Conservation (phyloP, 768 basidiomycete species). For the Serendipita sp. region DNA sequence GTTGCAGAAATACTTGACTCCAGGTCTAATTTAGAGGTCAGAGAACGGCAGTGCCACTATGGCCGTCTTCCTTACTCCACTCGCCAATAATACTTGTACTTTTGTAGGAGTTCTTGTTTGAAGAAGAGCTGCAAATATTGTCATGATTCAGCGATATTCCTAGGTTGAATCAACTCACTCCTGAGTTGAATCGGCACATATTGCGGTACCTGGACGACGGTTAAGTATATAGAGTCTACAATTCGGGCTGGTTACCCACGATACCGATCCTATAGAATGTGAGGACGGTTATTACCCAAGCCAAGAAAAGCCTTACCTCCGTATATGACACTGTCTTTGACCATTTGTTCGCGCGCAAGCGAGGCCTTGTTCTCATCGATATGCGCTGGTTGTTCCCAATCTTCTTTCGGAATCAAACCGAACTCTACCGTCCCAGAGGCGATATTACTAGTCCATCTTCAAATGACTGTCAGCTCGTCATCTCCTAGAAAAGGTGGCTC, state of each 20-base stretch:
- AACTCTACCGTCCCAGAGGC: slow-evolving; percentile 30
- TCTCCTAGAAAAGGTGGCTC: slow-evolving; percentile 9
- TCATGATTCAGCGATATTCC: background rate
- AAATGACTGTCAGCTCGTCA: background rate
- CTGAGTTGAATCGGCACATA: slow-evolving; percentile 93
- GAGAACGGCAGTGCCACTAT: background rate
- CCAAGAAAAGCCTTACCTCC: slow-evolving; percentile 21
- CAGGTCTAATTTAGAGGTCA: slow-evolving; percentile 33
- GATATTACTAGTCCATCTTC: slow-evolving; percentile 25
- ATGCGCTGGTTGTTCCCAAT: slow-evolving; percentile 50
- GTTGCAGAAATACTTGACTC: slow-evolving; percentile 69
- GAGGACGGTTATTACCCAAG: background rate
- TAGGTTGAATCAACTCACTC: slow-evolving; percentile 32
- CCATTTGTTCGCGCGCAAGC: slow-evolving; percentile 43
- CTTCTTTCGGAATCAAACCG: slow-evolving; percentile 27
- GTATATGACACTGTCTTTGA: slow-evolving; percentile 39
- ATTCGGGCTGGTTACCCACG: slow-evolving; percentile 32
- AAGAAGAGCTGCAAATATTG: slow-evolving; percentile 53
- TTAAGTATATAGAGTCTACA: background rate
- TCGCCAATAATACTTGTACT: slow-evolving; percentile 81
- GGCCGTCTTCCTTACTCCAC: slow-evolving; percentile 42
- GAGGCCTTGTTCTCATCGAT: slow-evolving; percentile 59
- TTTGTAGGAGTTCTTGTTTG: slow-evolving; percentile 55
- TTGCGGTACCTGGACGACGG: slow-evolving; percentile 50
- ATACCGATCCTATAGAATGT: slow-evolving; percentile 40